Percentiles rank a stretch among this genome's conserved stretches.
These are phyloP conservation scores for Cercospora citrullina DNA, from an alignment of 2,329 filamentous ascomycete genomes.

Conservation along the genomic window DNA sequence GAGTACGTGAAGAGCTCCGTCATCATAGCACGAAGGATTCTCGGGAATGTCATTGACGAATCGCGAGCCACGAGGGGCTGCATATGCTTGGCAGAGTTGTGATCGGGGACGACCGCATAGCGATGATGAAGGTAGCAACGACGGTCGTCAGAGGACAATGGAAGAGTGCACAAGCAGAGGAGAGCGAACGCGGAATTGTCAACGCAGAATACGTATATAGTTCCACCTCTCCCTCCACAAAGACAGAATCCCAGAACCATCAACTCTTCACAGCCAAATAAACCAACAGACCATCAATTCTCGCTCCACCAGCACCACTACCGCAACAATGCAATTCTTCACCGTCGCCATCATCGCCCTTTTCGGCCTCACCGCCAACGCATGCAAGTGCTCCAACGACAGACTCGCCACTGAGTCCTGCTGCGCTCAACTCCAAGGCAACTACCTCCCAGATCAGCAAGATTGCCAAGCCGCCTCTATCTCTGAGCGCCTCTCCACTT, in stretches of 20 bases:
- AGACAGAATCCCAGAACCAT: background rate
- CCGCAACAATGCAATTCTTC: background rate
- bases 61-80: background rate
- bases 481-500: background rate
- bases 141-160: background rate
- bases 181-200: background rate
- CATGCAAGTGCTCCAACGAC: background rate
- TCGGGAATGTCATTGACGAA: background rate
- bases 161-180: background rate
- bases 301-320: background rate
- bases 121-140: background rate
- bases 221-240: background rate
- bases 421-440: background rate
- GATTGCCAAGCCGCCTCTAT: background rate
- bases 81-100: background rate
- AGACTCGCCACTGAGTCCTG: background rate
- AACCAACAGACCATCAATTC: background rate
- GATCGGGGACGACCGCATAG: background rate
- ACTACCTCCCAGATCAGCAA: background rate
- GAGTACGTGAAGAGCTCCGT: background rate
- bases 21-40: background rate
- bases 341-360: background rate
- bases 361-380: background rate
- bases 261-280: background rate
- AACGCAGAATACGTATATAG: background rate